Conservation (phyloP, 2,329 filamentous ascomycete genomes). For the Scleromitrula shiraiana region DNA sequence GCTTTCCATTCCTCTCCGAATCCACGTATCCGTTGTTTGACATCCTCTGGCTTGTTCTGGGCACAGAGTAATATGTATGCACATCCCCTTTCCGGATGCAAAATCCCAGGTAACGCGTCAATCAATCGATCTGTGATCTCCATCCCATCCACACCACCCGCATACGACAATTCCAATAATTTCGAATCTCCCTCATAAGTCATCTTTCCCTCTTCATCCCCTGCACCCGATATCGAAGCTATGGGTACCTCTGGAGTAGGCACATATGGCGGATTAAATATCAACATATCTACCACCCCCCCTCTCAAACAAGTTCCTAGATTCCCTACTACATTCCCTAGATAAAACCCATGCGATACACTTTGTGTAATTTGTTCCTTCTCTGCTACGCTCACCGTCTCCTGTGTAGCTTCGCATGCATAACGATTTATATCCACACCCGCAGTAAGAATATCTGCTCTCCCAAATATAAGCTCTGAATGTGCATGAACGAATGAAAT, state of each 20-base stretch:
- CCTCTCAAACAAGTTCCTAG: slow-evolving; percentile 53
- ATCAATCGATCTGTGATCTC: slow-evolving; percentile 80
- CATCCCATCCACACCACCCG: slow-evolving; percentile 86
- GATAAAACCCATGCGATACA: slow-evolving; percentile 40
- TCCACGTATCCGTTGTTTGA: slow-evolving; percentile 52
- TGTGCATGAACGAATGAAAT: slow-evolving; percentile 80
- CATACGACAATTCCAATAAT: slow-evolving; percentile 78
- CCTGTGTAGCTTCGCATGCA: slow-evolving; percentile 67
- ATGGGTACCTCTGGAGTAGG: slow-evolving; percentile 60
- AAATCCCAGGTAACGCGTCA: slow-evolving; percentile 53
- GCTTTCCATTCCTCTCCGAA: slow-evolving; percentile 62
- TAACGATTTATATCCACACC: slow-evolving; percentile 80
- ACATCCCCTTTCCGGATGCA: slow-evolving; percentile 60
- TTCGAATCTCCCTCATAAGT: slow-evolving; percentile 74
- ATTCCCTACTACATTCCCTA: slow-evolving; percentile 64
- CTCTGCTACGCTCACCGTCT: slow-evolving; percentile 53
- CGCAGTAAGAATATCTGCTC: slow-evolving; percentile 59
- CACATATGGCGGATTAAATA: slow-evolving; percentile 98
- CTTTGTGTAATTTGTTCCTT: slow-evolving; percentile 31
- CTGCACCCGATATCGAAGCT: slow-evolving; percentile 42
- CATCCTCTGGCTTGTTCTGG: slow-evolving; percentile 75
- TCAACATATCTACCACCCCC: slow-evolving; percentile 65
- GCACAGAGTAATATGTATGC: slow-evolving; percentile 87
- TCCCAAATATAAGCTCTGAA: slow-evolving; percentile 62
- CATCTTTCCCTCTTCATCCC: slow-evolving; percentile 23